Conservation (phyloP, 225 moss, liverwort and hornwort genomes). For the Anthoceros angustus region DNA sequence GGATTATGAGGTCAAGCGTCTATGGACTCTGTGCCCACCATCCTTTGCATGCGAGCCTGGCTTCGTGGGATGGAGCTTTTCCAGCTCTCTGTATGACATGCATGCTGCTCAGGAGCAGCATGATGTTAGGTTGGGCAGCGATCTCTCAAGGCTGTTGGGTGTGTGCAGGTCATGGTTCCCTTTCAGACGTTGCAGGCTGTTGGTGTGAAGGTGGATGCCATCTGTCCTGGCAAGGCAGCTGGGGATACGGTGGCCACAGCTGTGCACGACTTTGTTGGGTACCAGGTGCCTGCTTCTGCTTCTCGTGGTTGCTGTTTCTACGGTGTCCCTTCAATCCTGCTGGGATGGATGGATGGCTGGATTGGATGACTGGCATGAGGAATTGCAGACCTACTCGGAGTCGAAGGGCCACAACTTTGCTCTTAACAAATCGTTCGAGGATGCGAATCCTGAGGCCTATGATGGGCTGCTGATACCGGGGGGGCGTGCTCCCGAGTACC, state of each 20-base stretch:
- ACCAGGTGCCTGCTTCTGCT: conserved; percentile 37
- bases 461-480: conserved; percentile 75
- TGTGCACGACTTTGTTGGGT: conserved; percentile 80
- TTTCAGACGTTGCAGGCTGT: conserved; percentile 73
- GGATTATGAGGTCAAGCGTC: conserved; percentile 59
- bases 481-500: conserved; percentile 93
- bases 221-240: conserved; percentile 80
- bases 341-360: not conserved
- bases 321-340: not conserved
- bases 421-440: conserved; percentile 52
- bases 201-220: conserved; percentile 72
- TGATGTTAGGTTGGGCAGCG: not conserved
- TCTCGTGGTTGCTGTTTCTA: not conserved
- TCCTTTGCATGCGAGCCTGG: not conserved
- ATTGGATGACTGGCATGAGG: not conserved
- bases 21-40: not conserved
- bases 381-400: conserved; percentile 72
- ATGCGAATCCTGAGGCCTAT: conserved; percentile 41
- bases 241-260: conserved; percentile 68
- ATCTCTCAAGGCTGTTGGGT: not conserved
- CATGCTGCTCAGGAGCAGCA: not conserved
- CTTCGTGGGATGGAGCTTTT: not conserved
- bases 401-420: conserved; percentile 65
- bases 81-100: not conserved
- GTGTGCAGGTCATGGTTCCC: conserved; percentile 76